phyloP scores from a whole-genome alignment of 2,329 filamentous ascomycete species.

The Beauveria sp. region DNA sequence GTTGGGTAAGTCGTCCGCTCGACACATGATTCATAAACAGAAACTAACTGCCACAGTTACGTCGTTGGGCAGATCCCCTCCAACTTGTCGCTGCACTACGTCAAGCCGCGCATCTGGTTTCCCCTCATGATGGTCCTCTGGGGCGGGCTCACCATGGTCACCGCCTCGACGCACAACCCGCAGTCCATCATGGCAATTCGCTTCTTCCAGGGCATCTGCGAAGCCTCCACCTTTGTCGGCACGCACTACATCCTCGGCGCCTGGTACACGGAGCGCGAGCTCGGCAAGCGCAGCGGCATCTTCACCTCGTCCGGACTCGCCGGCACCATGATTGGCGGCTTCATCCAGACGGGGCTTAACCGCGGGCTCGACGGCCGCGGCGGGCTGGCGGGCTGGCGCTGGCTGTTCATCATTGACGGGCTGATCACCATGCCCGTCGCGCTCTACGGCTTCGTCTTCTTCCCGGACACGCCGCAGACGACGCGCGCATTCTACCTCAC shows the following conservation, averaged over 20 bases:
- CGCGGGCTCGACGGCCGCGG: constrained; percentile 30
- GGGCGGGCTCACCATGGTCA: constrained; percentile 54
- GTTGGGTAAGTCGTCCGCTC: constrained; percentile 22
- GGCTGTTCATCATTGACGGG: constrained; percentile 66
- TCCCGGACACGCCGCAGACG: constrained; percentile 37
- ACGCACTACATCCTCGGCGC: constrained; percentile 37
- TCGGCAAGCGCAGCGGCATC: constrained; percentile 55
- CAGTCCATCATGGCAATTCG: constrained; percentile 31
- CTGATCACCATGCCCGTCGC: constrained; percentile 33
- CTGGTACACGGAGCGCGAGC: constrained; percentile 54
- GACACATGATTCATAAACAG: not conserved
- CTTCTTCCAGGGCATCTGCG: constrained; percentile 31
- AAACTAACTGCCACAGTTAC: constrained; percentile 19
- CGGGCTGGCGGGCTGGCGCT: constrained; percentile 58
- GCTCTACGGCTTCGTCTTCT: constrained; percentile 26
- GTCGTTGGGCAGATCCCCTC: constrained; percentile 52
- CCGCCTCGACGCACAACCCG: constrained; percentile 30
- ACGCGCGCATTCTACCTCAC: constrained; percentile 35
- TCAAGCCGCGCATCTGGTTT: constrained; percentile 57
- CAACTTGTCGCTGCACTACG: constrained; percentile 54
- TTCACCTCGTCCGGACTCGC: constrained; percentile 54
- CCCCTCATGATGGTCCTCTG: constrained; percentile 57
- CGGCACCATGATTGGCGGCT: constrained; percentile 43
- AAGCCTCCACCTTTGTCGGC: constrained; percentile 32
- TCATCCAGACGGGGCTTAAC: constrained; percentile 57